A percentile compares a stretch with the other conserved stretches of the same genome.
phyloP scores from a whole-genome alignment of 257 asterid species.

The Ocimum tenuiflorum region DNA sequence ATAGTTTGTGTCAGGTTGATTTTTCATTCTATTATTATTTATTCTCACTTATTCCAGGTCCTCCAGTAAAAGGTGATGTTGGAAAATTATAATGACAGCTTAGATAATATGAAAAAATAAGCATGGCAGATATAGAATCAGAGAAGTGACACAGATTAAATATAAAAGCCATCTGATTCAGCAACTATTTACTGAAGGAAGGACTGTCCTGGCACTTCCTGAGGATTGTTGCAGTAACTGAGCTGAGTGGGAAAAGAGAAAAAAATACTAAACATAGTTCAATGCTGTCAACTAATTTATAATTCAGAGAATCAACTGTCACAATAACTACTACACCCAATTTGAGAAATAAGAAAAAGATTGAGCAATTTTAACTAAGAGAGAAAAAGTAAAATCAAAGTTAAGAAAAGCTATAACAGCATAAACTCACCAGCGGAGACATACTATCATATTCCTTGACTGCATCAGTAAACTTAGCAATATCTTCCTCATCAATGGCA shows the following conservation, averaged over 20 bases:
- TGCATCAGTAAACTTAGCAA: constrained; percentile 46
- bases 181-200: not conserved
- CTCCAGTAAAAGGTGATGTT: too few relatives aligned
- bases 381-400: not conserved
- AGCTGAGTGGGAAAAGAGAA: too few relatives aligned
- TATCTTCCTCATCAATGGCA: constrained; percentile 52
- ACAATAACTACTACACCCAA: not conserved
- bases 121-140: not conserved
- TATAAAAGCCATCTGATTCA: not conserved
- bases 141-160: too few relatives aligned
- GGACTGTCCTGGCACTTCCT: not conserved
- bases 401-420: not conserved
- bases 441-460: constrained; percentile 52
- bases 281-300: too few relatives aligned
- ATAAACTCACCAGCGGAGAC: constrained; percentile 35
- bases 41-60: too few relatives aligned
- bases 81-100: not conserved
- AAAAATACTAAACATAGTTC: too few relatives aligned
- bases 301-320: too few relatives aligned
- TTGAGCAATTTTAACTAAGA: too few relatives aligned
- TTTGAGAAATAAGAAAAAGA: not conserved
- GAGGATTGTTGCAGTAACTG: too few relatives aligned
- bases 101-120: not conserved
- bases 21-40: too few relatives aligned
- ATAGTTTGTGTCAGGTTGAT: too few relatives aligned